phyloP scores from a whole-genome alignment of 768 basidiomycete genomes.

The Amanita muscaria region DNA sequence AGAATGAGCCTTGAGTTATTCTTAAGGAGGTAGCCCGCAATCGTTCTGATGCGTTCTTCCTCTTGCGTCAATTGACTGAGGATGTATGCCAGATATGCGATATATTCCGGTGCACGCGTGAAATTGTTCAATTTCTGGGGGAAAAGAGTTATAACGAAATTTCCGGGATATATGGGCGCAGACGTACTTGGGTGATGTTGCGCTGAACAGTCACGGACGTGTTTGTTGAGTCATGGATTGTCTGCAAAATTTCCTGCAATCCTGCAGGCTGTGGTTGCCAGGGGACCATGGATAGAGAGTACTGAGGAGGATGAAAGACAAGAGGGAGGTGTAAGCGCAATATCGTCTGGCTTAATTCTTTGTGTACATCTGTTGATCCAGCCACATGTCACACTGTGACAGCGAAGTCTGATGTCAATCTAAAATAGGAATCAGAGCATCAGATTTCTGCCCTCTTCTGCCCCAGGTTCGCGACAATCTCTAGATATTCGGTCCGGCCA shows the following conservation, averaged over 20 bases:
- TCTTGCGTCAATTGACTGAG: slow-evolving; percentile 72
- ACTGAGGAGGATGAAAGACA: slow-evolving; percentile 18
- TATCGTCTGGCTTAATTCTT: slow-evolving; percentile 20
- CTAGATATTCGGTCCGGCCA: neutral
- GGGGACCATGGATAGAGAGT: slow-evolving; percentile 36
- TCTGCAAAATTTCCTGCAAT: slow-evolving; percentile 86
- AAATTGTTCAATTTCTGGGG: slow-evolving; percentile 78
- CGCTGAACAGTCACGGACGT: slow-evolving; percentile 67
- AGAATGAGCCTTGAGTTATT: slow-evolving; percentile 84
- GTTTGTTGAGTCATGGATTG: slow-evolving; percentile 86
- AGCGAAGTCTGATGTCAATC: neutral
- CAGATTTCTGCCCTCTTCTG: too few relatives aligned
- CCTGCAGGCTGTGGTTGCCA: slow-evolving; percentile 84
- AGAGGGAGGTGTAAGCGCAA: slow-evolving; percentile 16
- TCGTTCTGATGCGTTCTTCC: slow-evolving; percentile 88
- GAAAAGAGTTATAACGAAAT: slow-evolving; percentile 14
- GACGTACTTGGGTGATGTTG: slow-evolving; percentile 70
- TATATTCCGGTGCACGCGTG: slow-evolving; percentile 86
- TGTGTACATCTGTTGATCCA: slow-evolving; percentile 23
- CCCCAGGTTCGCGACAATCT: neutral
- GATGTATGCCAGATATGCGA: slow-evolving; percentile 93
- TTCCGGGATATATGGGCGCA: slow-evolving; percentile 13
- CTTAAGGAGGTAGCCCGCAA: slow-evolving; percentile 95
- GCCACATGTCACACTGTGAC: slow-evolving; percentile 13
- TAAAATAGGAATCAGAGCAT: too few relatives aligned